Conservation (phyloP, 148 eudicot genomes). For the Beta vulgaris region DNA sequence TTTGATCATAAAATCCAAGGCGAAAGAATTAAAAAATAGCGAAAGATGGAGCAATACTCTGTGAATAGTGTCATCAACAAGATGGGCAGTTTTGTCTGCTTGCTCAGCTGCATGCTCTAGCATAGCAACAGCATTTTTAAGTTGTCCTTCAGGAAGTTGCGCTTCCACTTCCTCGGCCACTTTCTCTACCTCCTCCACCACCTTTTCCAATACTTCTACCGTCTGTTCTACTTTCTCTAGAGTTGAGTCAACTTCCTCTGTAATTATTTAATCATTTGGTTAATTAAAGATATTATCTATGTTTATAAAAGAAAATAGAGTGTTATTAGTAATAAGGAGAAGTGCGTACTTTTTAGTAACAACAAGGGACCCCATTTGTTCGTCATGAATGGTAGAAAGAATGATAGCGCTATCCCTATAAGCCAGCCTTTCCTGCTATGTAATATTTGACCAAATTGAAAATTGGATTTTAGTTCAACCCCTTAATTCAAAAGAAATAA, state of each 20-base stretch:
- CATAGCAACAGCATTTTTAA: conserved; percentile 16
- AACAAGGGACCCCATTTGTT: conserved; percentile 23
- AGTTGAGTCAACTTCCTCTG: conserved; percentile 35
- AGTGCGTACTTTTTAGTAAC: conserved; percentile 17
- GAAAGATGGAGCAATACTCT: conserved; percentile 22
- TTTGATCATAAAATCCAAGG: too few relatives aligned
- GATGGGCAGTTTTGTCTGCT: conserved; percentile 30
- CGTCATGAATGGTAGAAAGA: conserved; percentile 24
- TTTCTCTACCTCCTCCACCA: conserved; percentile 37
- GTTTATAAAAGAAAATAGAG: background rate
- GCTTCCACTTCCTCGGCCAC: conserved; percentile 32
- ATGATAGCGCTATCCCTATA: conserved; percentile 7
- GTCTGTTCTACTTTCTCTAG: conserved; percentile 26
- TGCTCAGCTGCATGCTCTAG: conserved; percentile 34
- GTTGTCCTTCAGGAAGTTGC: conserved; percentile 29
- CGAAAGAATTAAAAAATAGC: too few relatives aligned
- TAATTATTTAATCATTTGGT: background rate
- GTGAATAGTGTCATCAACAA: conserved; percentile 31
- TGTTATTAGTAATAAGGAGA: too few relatives aligned
- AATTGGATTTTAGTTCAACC: too few relatives aligned
- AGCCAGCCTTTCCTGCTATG: conserved; percentile 27
- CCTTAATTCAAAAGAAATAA: too few relatives aligned
- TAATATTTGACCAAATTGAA: background rate
- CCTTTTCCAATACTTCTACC: conserved; percentile 33
- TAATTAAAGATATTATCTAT: too few relatives aligned